Base-by-base conservation (phyloP, 2,329 filamentous ascomycete species). In the Coniochaeta ligniaria region DNA sequence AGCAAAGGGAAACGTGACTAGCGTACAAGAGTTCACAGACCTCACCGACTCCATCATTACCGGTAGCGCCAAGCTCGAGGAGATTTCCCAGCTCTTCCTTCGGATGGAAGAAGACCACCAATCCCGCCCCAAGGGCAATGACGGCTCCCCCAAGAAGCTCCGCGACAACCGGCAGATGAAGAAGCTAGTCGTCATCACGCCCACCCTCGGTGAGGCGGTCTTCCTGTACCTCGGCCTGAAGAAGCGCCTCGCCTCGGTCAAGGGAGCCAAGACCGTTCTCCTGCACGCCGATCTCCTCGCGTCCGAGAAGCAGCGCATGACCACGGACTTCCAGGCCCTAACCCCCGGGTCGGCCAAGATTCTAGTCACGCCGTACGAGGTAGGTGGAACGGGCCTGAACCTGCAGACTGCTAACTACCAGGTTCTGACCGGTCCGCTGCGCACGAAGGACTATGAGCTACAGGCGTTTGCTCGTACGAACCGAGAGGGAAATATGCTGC, bases 101-200 rank as follows among this genome's bases (percentile, higher is more conserved):
- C 58, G 35, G 14, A 67, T 67, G 66, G 58, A 20, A 6, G 24
- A 24, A 6, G 61, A 66, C 61, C 54, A 26, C 50, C 28, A 60
- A 38, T 36, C 22, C 36, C 64, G 66, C 16, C 38, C 45, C n/a
- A 57, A 33, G 43, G 26, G 28, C 22, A 20, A 63, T 35, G 36
- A 50, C 41, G 57, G 22, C 52, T 17, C 61, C 61, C 31, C 35
- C 31, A 28, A 22, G 17, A 33, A 14, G 17, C 35, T 20, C 36
- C 59, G 22, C 22, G 35, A 56, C 22, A 24, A 57, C 59, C 20
- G 33, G 1, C 11, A 14, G 22, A 24, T 63, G n/a, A 67, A 68
- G 63, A 68, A 68, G 61, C 60, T 66, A 26, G 64, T 67, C 16
- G 54, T 68, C n/a, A 52, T 67, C 24, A 66, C 64, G 12, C 65